Conservation (phyloP, 495 filamentous ascomycete genomes). For the Penicillium turbatum region DNA sequence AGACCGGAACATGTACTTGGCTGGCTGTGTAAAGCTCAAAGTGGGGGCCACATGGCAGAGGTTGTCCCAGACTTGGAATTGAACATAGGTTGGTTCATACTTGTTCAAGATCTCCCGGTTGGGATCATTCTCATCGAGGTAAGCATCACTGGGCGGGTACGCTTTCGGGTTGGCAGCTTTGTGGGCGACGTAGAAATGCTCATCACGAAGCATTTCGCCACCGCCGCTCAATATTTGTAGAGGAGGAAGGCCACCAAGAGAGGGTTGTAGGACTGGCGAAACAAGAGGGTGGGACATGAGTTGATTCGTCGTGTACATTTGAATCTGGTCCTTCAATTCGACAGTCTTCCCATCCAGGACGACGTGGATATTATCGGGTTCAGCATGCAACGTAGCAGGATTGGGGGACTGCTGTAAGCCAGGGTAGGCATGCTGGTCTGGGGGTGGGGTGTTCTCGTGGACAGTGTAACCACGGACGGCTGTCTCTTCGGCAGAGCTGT, state of each 20-base stretch:
- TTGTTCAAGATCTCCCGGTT: conserved; percentile 49
- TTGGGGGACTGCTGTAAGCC: conserved; percentile 29
- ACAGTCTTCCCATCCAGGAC: conserved; percentile 68
- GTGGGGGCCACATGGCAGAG: conserved; percentile 89
- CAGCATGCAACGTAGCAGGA: conserved; percentile 23
- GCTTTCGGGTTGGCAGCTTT: conserved; percentile 78
- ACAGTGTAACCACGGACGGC: conserved; percentile 42
- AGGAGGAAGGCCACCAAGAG: conserved; percentile 83
- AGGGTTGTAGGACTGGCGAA: conserved; percentile 79
- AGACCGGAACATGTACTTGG: conserved; percentile 88
- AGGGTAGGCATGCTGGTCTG: conserved; percentile 30
- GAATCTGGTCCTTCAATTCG: conserved; percentile 85
- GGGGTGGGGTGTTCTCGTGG: conserved; percentile 21
- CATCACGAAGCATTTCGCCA: conserved; percentile 83
- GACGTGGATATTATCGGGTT: conserved; percentile 48
- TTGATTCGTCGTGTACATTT: conserved; percentile 90
- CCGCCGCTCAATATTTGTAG: conserved; percentile 81
- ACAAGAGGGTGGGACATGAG: conserved; percentile 83
- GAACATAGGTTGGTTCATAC: conserved; percentile 81
- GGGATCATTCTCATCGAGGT: conserved; percentile 62
- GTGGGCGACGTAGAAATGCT: conserved; percentile 92
- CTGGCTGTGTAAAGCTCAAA: conserved; percentile 85
- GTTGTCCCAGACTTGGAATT: conserved; percentile 95
- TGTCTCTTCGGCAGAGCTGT: conserved; percentile 28
- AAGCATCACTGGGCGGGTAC: conserved; percentile 64